Base-by-base conservation (phyloP, 352 stramenopile species). In the Phytophthora idaei region DNA sequence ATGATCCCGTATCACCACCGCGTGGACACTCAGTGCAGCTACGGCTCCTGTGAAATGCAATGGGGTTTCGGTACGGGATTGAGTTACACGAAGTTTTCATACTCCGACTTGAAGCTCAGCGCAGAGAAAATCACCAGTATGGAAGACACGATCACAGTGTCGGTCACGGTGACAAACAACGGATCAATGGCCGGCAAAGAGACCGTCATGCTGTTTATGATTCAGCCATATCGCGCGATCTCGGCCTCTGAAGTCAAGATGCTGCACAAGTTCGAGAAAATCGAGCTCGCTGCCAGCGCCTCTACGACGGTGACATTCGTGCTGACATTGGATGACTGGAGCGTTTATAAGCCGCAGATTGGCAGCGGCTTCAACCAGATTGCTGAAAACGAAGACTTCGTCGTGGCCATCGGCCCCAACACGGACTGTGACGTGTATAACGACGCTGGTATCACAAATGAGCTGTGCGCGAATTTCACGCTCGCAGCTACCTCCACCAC, bases 231-330 rank as follows among this genome's bases (percentile, higher is more conserved):
- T 29, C 84, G 82, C n/a, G 32, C 52, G 15, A 77, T 88, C 21
- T 71, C 87, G 1, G 77, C 92, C 15, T 82, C 87, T 8, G 87
- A 94, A 61, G 76, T 90, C 39, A 95, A 94, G 72, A 76, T 87
- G 59, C 80, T 96, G 41, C 86, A 88, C 47, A 83, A 85, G 41
- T 95, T 95, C 53, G 56, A 74, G 17, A 95, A 95, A 69, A 78
- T 96, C 34, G 51, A 75, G 5, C 68, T 95, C 34, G 25, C 68
- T 25, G 67, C 80, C 0, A 68, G 72, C 0, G 58, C 74, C 37
- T 69, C 69, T 6, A 67, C 59, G 7, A 64, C 57, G 14, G 69
- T 85, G 8, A 64, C 56, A 37, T 82, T 86, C 29, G 68, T 61
- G 12, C 65, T 91, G 11, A 80, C 68, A 9, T 61, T 50, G 1